phyloP scores from a whole-genome alignment of 176 grass and related monocot species.

The Raddia distichophylla region DNA sequence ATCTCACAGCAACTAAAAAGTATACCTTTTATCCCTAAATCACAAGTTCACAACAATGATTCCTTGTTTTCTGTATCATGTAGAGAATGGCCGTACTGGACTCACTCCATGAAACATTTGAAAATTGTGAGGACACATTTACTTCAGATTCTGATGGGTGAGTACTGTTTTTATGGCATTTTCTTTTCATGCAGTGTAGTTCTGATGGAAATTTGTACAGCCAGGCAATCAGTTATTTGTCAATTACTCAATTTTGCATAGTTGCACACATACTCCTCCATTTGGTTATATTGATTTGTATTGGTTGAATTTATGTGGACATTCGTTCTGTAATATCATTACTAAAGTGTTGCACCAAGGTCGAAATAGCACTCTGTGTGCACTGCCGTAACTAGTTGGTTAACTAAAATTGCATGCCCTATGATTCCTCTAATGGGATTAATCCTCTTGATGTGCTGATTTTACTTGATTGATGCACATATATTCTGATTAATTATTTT shows the following conservation, averaged over 20 bases:
- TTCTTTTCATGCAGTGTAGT: not conserved
- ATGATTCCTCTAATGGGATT: conserved; percentile 2
- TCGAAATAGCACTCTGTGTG: conserved; percentile 1
- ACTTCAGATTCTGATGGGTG: conserved; percentile 58
- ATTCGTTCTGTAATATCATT: not conserved
- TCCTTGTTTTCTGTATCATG: conserved; percentile 34
- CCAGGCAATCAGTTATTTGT: not conserved
- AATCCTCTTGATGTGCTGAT: conserved; percentile 1
- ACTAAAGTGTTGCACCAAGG: not conserved
- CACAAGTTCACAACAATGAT: conserved; percentile 5
- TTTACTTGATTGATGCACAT: conserved; percentile 13
- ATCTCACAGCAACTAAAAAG: not conserved
- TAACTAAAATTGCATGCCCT: not conserved
- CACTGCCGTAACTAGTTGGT: conserved; percentile 6
- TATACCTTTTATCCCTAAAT: not conserved
- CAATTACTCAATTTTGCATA: not conserved
- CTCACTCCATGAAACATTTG: conserved; percentile 64
- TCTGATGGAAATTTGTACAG: not conserved
- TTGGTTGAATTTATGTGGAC: not conserved
- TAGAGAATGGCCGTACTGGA: conserved; percentile 72
- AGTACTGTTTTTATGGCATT: conserved; percentile 32
- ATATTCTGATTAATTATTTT: conserved; percentile 15
- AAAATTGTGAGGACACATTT: conserved; percentile 47
- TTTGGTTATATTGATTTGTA: conserved; percentile 18
- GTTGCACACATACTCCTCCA: not conserved